Conservation (phyloP, 768 basidiomycete genomes). For the Astraeus odoratus region DNA sequence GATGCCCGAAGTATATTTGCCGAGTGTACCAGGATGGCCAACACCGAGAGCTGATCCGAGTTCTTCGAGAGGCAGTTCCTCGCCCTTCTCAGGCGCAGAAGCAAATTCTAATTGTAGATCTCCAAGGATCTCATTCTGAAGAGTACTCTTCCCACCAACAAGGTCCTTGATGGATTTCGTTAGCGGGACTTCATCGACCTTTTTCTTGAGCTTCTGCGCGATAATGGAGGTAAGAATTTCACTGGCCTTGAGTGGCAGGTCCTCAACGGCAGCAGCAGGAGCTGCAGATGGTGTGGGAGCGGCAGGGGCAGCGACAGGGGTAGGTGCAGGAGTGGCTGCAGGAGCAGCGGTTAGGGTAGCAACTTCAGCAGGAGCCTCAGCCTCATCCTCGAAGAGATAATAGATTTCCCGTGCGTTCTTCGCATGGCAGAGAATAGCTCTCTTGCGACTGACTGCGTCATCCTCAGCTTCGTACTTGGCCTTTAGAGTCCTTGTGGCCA, state of each 20-base stretch:
- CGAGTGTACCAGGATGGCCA: constrained; percentile 80
- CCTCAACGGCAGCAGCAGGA: constrained; percentile 72
- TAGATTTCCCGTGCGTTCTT: constrained; percentile 97
- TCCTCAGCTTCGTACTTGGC: constrained; percentile 91
- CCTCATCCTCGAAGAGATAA: constrained; percentile 93
- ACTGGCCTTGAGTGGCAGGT: constrained; percentile 84
- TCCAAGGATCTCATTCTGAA: constrained; percentile 98
- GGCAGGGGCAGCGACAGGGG: constrained; percentile 36
- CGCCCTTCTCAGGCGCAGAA: constrained; percentile 95
- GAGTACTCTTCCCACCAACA: constrained; percentile 95
- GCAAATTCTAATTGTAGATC: constrained; percentile 94
- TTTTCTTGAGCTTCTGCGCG: constrained; percentile 98
- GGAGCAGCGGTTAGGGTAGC: constrained; percentile 28
- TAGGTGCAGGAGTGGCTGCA: constrained; percentile 33
- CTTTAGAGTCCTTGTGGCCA: constrained; percentile 86
- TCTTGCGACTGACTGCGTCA: constrained; percentile 71
- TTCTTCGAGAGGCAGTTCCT: constrained; percentile 94
- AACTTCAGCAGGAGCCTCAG: constrained; percentile 34
- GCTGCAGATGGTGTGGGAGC: constrained; percentile 46
- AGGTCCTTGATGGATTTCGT: constrained; percentile 97
- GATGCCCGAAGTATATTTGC: constrained; percentile 89
- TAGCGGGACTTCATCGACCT: constrained; percentile 78
- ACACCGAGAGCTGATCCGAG: constrained; percentile 77
- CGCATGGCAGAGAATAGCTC: constrained; percentile 85
- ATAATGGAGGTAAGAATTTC: constrained; percentile 86